Base-by-base conservation (phyloP, 257 asterid species). In the Verbena officinalis region DNA sequence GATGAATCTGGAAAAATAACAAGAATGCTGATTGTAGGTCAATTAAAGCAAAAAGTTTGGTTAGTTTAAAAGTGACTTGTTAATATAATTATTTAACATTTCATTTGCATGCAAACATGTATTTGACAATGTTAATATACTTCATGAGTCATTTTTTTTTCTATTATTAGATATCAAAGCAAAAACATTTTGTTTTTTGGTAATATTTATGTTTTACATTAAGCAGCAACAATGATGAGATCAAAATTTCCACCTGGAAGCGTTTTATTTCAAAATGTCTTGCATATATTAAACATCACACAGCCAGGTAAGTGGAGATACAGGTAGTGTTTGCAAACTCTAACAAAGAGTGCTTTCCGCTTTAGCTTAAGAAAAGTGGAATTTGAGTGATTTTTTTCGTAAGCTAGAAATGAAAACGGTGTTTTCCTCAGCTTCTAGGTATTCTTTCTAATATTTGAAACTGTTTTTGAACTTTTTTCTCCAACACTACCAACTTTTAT, bases 1-100 rank as follows among this genome's bases (percentile, higher is more conserved):
- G 86, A 77, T 23, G 96, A 79, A 77, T 80, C 97, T 90, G 84
- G 58, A 68, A 27, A 2, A 45, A 75, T 7, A 44, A 63, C 11
- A 55, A 19, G 40, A 36, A 4, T 36, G 7, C 36, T 2, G 7
- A 54, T 54, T 6, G 36, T 44, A 33, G 5, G 33, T 27, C 31
- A 22, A 38, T 11, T 49, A 38, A 39, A 49, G 40, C 33, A 7
- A 56, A 14, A 55, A 55, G 20, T 19, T 36, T 13, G 13, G 62
- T 38, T 60, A 44, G 63, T 21, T 60, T 27, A 19, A n/a, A 4
- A 14, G 31, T 21, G 14, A 45, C 17, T 13, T 27, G 39, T 54
- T 12, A 15, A 21, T 19, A 23, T 23, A 31, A 30, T 3, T 66
- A 16, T 49, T 20, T 24, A 24, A 40, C 19, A 1, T 45, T 48